Evolutionary conservation across 129 eudicot species (phyloP), one percentile per base, ranked within the genome.

Genomic region (Escallonia rubra): DNA sequence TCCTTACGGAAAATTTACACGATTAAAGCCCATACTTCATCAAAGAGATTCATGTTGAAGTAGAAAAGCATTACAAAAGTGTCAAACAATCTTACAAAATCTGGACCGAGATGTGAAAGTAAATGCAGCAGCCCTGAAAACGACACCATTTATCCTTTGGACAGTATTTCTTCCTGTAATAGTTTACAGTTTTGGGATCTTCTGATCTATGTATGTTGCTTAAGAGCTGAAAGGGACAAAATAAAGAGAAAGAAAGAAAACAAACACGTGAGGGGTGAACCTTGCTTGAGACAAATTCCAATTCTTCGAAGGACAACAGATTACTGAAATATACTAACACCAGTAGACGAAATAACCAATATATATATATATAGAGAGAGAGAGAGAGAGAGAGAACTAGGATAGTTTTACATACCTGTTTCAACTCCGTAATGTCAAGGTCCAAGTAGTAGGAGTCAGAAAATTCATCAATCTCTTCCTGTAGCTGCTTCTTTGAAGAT

Each of bases 391-490:
- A 6, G 6, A 2, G 34, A 23, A 23, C 34, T 23, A 23, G 34
- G 34, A 46, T 9, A 46, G 50, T 46, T 46, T 57, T 57, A 7
- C 12, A 55, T 80, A 86, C 96, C 96, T 83, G 99, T 73, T 83
- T 78, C 72, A 94, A 15, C 51, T 85, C 99, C 59, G 73, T 75
- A 66, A 80, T 79, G 69, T 83, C 81, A 63, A 94, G 57, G 76
- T 94, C 87, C 83, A 74, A 57, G 48, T 43, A 94, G 77, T 89
- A 94, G 9, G 90, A 79, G 41, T 94, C 99, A 2, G 93, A 87
- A 65, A 71, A 84, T 64, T 89, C 95, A 85, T 94, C 99, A 69
- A 94, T 76, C 72, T 94, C 96, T 78, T 87, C 96, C 68, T 82
- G 85, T 52, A 94, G 68, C 71, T 73, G 82, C 70, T 77, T 75